Conservation (phyloP, 371 early-diverging fungal genomes). For the Mortierella sp. region DNA sequence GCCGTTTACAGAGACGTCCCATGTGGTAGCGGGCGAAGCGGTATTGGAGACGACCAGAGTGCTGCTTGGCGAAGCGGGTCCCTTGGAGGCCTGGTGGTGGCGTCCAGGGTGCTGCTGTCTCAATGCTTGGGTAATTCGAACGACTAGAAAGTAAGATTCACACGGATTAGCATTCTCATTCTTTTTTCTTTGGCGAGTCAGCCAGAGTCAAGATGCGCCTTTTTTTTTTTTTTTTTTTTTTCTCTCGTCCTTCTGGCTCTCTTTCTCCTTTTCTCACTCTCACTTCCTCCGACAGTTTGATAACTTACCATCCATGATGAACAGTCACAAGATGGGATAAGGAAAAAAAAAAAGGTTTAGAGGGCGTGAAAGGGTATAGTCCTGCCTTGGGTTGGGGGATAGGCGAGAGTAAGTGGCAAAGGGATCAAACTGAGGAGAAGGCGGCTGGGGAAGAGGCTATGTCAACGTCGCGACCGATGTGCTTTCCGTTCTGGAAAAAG, state of each 20-base stretch:
- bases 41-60: too few species aligned
- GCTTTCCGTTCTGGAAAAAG: constrained; percentile 55
- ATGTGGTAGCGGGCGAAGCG: too few species aligned
- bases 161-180: constrained; percentile 2
- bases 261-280: not conserved
- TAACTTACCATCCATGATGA: not conserved
- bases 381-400: too few species aligned
- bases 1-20: too few species aligned
- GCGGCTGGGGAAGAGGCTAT: constrained; percentile 14
- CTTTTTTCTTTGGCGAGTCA: not conserved
- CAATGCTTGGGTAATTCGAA: constrained; percentile 48
- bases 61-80: not conserved
- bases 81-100: not conserved
- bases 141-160: constrained; percentile 20
- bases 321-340: too few species aligned
- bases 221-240: not conserved
- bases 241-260: constrained; percentile 2
- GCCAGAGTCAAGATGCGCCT: not conserved
- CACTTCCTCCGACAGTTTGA: not conserved
- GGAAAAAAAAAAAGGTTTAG: too few species aligned
- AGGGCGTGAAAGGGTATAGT: too few species aligned
- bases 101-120: constrained; percentile 36
- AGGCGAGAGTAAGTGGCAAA: too few species aligned
- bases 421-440: not conserved
- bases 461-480: constrained; percentile 55